These are phyloP conservation scores for Sordaria brevicollis DNA, from an alignment of 495 filamentous ascomycete genomes.

Conservation along the genomic window DNA sequence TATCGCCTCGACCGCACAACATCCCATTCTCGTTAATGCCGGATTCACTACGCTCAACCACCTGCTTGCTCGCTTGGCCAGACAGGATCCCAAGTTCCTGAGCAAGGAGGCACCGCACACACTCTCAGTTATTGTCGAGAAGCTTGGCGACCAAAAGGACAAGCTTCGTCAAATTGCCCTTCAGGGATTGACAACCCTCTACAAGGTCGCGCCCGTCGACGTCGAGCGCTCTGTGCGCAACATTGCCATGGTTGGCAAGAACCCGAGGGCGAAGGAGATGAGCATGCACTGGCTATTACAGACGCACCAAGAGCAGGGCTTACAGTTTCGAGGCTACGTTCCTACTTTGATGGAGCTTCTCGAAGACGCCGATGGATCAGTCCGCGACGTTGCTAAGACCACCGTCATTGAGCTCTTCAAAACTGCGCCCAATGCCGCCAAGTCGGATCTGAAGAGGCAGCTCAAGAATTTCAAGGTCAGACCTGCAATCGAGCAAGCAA, in stretches of 20 bases:
- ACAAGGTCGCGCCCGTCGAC: conserved; percentile 53
- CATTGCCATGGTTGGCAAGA: conserved; percentile 65
- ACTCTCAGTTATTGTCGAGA: conserved; percentile 67
- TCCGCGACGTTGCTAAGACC: conserved; percentile 72
- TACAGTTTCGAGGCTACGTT: conserved; percentile 75
- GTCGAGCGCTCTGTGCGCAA: conserved; percentile 75
- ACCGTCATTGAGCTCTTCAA: conserved; percentile 82
- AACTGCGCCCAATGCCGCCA: conserved; percentile 70
- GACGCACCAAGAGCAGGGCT: conserved; percentile 66
- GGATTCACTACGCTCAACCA: conserved; percentile 81
- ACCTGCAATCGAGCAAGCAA: conserved; percentile 69
- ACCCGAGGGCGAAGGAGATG: conserved; percentile 69
- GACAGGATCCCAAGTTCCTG: conserved; percentile 66
- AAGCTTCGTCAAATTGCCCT: conserved; percentile 61
- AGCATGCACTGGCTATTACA: conserved; percentile 75
- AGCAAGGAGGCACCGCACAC: conserved; percentile 53
- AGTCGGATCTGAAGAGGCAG: conserved; percentile 78
- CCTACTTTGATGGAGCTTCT: conserved; percentile 72
- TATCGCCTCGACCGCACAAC: conserved; percentile 57
- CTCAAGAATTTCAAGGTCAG: conserved; percentile 69
- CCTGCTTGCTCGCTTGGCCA: conserved; percentile 67
- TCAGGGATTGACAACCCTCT: conserved; percentile 65
- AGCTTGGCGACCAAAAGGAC: conserved; percentile 81
- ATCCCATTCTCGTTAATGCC: conserved; percentile 55
- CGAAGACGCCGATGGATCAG: conserved; percentile 79